These are phyloP conservation scores for Tricholoma hemisulphureum DNA, from an alignment of 768 basidiomycete genomes.

Conservation along the genomic window DNA sequence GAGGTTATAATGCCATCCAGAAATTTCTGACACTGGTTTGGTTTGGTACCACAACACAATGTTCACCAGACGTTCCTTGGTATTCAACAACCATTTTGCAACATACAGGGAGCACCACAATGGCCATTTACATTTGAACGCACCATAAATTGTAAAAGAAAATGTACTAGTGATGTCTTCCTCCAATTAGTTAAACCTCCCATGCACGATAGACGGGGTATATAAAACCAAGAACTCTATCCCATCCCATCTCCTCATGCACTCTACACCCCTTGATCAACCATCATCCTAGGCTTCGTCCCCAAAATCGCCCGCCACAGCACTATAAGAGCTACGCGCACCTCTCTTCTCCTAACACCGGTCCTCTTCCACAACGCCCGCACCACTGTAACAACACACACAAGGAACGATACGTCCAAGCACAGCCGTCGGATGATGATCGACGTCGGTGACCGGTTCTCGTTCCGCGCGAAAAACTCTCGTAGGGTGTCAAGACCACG, in stretches of 20 bases:
- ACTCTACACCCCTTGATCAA: conserved; percentile 48
- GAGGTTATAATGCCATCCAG: too few relatives aligned
- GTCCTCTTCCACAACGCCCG: conserved; percentile 65
- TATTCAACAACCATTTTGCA: too few relatives aligned
- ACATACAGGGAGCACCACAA: background rate
- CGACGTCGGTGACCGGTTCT: conserved; percentile 61
- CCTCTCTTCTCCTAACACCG: conserved; percentile 66
- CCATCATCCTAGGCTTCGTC: conserved; percentile 44
- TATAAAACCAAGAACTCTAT: background rate
- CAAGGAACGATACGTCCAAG: conserved; percentile 74
- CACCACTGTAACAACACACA: conserved; percentile 59
- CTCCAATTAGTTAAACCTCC: background rate
- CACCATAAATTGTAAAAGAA: background rate
- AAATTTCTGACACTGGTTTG: too few relatives aligned
- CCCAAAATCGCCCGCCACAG: conserved; percentile 75
- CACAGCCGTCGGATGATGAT: conserved; percentile 72
- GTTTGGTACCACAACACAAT: too few relatives aligned
- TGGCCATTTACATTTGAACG: background rate
- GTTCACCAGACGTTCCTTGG: too few relatives aligned
- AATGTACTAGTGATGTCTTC: background rate
- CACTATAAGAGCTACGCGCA: conserved; percentile 58
- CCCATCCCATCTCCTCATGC: conserved; percentile 1
- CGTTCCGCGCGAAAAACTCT: conserved; percentile 54
- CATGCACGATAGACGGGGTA: background rate
- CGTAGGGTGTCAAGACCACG: conserved; percentile 48